phyloP scores from a whole-genome alignment of 306 rosid genomes.

The Vigna reflexopilosa region DNA sequence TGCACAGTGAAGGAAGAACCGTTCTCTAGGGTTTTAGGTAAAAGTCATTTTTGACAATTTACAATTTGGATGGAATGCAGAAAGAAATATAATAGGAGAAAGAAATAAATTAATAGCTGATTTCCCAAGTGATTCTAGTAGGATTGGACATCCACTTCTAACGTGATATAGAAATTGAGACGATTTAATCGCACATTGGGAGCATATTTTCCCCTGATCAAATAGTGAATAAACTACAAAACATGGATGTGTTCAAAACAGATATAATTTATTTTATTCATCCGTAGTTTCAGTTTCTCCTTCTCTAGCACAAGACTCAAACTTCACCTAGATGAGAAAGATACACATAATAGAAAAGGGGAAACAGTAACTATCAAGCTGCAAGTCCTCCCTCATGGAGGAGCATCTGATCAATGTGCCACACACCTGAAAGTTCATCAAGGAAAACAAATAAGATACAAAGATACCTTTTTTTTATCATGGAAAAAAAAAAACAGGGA shows the following conservation, averaged over 20 bases:
- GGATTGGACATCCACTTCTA: no score
- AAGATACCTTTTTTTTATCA: background rate
- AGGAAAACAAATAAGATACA: constrained; percentile 16
- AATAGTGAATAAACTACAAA: constrained; percentile 13
- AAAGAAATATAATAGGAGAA: no score
- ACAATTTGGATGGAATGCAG: no score
- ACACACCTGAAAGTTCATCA: constrained; percentile 69
- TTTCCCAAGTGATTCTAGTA: no score
- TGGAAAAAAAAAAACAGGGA: background rate
- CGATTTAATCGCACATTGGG: no score
- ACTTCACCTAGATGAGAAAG: constrained; percentile 17
- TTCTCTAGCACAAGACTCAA: constrained; percentile 7
- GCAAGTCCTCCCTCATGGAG: constrained; percentile 58
- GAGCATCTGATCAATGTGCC: constrained; percentile 95
- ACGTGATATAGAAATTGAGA: no score
- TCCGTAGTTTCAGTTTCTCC: constrained; percentile 5
- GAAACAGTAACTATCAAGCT: constrained; percentile 38
- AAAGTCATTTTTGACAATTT: no score
- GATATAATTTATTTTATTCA: constrained; percentile 26
- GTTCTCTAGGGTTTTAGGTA: no score
- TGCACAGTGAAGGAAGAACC: no score
- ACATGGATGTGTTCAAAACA: constrained; percentile 2
- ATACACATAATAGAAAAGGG: background rate
- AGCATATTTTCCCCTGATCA: background rate
- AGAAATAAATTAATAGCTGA: no score